A percentile compares a stretch with the other conserved stretches of the same genome.
Conservation (phyloP, 345 rosid genomes). For the Toxicodendron radicans region DNA sequence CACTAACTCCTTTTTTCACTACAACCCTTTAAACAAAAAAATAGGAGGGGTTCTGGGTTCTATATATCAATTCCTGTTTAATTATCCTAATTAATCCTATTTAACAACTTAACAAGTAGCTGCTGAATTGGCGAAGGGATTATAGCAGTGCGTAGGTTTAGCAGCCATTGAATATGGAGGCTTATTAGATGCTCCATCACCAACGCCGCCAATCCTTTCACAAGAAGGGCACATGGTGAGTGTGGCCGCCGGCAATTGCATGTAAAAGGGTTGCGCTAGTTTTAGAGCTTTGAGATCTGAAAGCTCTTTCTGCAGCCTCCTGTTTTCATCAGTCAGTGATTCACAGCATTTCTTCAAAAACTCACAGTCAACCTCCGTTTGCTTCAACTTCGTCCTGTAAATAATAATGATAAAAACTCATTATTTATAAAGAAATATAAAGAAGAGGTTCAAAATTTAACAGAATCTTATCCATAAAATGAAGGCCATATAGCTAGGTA, state of each 20-base stretch:
- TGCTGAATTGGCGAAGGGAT: slow-evolving; percentile 73
- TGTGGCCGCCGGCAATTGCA: slow-evolving; percentile 84
- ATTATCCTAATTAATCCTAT: slow-evolving; percentile 6
- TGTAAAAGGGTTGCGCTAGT: slow-evolving; percentile 56
- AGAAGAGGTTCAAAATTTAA: not conserved
- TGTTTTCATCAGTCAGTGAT: slow-evolving; percentile 86
- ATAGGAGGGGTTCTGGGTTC: slow-evolving; percentile 47
- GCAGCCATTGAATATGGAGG: slow-evolving; percentile 51
- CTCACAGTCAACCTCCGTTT: slow-evolving; percentile 97
- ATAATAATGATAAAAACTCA: not conserved
- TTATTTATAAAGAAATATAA: not conserved
- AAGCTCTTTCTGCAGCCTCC: slow-evolving; percentile 89
- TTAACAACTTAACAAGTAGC: slow-evolving; percentile 67
- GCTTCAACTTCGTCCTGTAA: slow-evolving; percentile 91
- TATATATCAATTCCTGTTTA: not conserved
- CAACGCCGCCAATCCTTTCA: slow-evolving; percentile 61
- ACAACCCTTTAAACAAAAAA: slow-evolving; percentile 71
- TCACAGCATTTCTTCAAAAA: slow-evolving; percentile 86
- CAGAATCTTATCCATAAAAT: not conserved
- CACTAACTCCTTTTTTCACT: slow-evolving; percentile 35
- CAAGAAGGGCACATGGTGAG: slow-evolving; percentile 79
- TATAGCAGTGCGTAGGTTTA: slow-evolving; percentile 57
- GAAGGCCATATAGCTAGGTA: not conserved
- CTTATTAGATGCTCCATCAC: slow-evolving; percentile 36
- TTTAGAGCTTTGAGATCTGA: slow-evolving; percentile 70